Base-by-base conservation (phyloP, 805 yeast species). In the Jamesozyma spencerorum region DNA sequence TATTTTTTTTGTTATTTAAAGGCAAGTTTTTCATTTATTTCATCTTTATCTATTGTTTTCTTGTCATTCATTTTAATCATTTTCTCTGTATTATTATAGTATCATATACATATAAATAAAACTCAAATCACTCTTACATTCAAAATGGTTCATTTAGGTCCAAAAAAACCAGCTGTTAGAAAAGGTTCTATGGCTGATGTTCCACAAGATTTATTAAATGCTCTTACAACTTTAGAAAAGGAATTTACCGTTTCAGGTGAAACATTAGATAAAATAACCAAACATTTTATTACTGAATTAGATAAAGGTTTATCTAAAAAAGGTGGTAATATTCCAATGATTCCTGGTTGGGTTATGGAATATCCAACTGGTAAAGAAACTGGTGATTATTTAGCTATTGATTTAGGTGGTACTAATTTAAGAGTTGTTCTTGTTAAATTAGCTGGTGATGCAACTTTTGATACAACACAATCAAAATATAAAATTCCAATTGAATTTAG, bases 361-460 rank as follows among this genome's bases (percentile, higher is more conserved):
- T 82, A 71, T 70, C 97, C 97, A 49, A 81, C 90, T 37, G 97
- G 97, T 49, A 68, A 77, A 51, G 97, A 90, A 64, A 74, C 72
- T 31, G 97, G 97, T 49, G 80, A 85, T 51, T 90, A 74, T 65
- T 68, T 90, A 60, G 97, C 97, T 39, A 82, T 90, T 46, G 97
- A 90, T 64, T 74, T 90, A 68, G 97, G 97, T 62, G 97, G 97
- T 47, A 90, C 97, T 47, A 90, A 90, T 69, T 73, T 90, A 63
- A 79, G 97, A 62, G 95, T 87, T 37, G 95, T 90, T 43, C 74
- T 82, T 58, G 90, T 90, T 56, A 79, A 77, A 47, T 73, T 90
- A 54, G 77, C 77, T 39, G 97, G 97, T 47, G 73, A 81, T 62
- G 73, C 84, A 44, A 77, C 82, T 55, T 90, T 88, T 58, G 92